Conservation (phyloP, 2,329 filamentous ascomycete genomes). For the Diaporthe batatas region DNA sequence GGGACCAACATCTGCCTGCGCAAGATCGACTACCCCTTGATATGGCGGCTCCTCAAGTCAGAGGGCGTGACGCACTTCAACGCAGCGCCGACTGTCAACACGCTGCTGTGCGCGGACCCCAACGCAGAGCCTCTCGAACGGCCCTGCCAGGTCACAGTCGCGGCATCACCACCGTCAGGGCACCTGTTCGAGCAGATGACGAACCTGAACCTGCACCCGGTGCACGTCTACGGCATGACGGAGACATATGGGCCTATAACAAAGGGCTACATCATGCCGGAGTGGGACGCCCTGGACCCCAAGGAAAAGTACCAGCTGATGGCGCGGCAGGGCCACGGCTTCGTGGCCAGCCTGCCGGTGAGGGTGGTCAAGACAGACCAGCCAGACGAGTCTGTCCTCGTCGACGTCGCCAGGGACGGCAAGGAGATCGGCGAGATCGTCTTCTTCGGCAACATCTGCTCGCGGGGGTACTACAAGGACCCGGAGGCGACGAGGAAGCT, state of each 20-base stretch:
- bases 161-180: conserved; percentile 89
- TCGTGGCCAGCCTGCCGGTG: conserved; percentile 83
- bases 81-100: conserved; percentile 96
- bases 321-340: conserved; percentile 95
- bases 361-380: conserved; percentile 86
- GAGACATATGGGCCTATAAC: conserved; percentile 97
- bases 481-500: conserved; percentile 86
- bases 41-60: conserved; percentile 89
- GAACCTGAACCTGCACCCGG: conserved; percentile 84
- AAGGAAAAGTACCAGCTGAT: conserved; percentile 89
- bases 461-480: conserved; percentile 93
- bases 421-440: conserved; percentile 70
- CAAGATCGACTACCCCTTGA: conserved; percentile 94
- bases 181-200: conserved; percentile 94
- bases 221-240: conserved; percentile 91
- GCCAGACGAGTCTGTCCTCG: conserved; percentile 70
- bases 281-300: conserved; percentile 80
- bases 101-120: conserved; percentile 83
- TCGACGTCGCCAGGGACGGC: conserved; percentile 65
- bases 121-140: conserved; percentile 78
- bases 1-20: conserved; percentile 96
- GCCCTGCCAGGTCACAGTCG: conserved; percentile 89
- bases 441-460: conserved; percentile 92
- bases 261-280: conserved; percentile 88
- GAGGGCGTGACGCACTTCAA: conserved; percentile 95